These are phyloP conservation scores for Meira nashicola DNA, from an alignment of 1,284 basidiomycete species.

Conservation along the genomic window DNA sequence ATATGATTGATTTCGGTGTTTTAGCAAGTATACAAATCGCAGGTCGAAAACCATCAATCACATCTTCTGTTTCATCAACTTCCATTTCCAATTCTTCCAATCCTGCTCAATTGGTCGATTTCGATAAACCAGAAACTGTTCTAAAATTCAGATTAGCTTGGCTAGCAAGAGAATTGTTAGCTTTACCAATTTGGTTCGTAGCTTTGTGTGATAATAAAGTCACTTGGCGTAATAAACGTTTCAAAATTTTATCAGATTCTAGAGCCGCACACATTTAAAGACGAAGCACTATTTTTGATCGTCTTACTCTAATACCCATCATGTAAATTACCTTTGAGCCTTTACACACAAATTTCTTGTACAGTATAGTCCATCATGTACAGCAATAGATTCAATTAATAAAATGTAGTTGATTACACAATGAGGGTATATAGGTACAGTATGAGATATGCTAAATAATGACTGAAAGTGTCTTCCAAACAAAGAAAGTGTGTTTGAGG, in stretches of 20 bases:
- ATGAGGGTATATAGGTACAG: too few species aligned
- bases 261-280: not conserved
- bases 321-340: too few species aligned
- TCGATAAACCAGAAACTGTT: not conserved
- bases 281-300: too few species aligned
- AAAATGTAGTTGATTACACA: too few species aligned
- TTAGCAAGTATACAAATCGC: slow-evolving; percentile 20
- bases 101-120: slow-evolving; percentile 3
- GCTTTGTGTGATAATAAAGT: slow-evolving; percentile 36
- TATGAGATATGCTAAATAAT: too few species aligned
- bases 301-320: too few species aligned
- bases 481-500: too few species aligned
- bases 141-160: slow-evolving; percentile 26
- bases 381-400: too few species aligned
- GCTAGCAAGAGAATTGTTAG: slow-evolving; percentile 41
- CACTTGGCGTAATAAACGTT: slow-evolving; percentile 2
- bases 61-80: too few species aligned
- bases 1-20: slow-evolving; percentile 21
- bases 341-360: too few species aligned
- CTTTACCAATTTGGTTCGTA: slow-evolving; percentile 49
- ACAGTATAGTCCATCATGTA: too few species aligned
- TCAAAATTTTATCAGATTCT: slow-evolving; percentile 7
- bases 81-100: not conserved
- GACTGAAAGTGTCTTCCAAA: too few species aligned
- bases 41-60: not conserved